A percentile compares a stretch with the other conserved stretches of the same genome.
phyloP scores from a whole-genome alignment of 78 protist species.

The slime mould (Dictyostelium discoideum) region DNA sequence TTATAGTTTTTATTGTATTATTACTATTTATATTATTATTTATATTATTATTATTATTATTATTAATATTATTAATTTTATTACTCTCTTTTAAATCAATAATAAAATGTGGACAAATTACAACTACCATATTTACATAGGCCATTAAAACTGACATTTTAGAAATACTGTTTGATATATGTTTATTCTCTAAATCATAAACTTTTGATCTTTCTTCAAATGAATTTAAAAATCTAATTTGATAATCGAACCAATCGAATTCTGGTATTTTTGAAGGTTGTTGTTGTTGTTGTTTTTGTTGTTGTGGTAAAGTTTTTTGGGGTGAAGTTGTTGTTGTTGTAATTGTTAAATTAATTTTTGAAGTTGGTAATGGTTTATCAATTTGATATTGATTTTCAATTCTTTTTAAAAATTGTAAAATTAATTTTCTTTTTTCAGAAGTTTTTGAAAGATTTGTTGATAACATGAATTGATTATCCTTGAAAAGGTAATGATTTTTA shows the following conservation, averaged over 20 bases:
- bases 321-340: not conserved
- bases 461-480: not conserved
- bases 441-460: not conserved
- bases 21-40: no score
- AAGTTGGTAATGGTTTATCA: constrained; percentile 3
- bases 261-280: not conserved
- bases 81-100: not conserved
- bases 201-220: not conserved
- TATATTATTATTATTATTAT: no score
- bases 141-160: not conserved
- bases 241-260: not conserved
- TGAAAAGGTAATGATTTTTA: not conserved
- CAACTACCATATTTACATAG: not conserved
- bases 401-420: not conserved
- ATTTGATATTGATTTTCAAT: constrained; percentile 6
- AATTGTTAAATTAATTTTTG: not conserved
- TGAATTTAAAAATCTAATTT: not conserved
- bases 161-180: not conserved
- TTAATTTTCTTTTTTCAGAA: not conserved
- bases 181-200: not conserved
- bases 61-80: not conserved
- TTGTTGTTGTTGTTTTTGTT: not conserved
- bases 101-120: not conserved
- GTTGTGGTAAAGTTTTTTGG: not conserved
- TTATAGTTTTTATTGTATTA: no score